phyloP scores from a whole-genome alignment of 352 stramenopile genomes.

The Globisporangium camurandrum region DNA sequence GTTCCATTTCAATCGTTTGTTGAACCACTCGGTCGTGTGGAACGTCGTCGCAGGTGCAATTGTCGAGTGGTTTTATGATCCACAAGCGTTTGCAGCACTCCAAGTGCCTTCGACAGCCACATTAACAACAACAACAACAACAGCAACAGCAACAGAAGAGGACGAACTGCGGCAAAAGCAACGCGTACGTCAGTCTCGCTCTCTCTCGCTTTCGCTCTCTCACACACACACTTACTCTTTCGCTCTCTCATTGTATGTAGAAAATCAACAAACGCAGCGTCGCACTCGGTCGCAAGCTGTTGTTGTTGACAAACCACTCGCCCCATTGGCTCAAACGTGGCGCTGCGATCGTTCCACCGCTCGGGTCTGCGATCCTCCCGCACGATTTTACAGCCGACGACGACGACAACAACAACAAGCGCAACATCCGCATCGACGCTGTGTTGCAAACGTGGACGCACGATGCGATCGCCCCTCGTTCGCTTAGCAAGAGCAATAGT shows the following conservation, averaged over 20 bases:
- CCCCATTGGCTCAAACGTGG: slow-evolving; percentile 20
- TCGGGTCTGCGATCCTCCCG: slow-evolving; percentile 23
- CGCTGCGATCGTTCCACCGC: slow-evolving; percentile 25
- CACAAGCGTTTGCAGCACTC: background rate
- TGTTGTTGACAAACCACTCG: slow-evolving; percentile 9
- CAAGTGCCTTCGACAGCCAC: background rate
- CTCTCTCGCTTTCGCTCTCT: background rate
- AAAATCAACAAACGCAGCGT: slow-evolving; percentile 9
- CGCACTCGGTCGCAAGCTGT: slow-evolving; percentile 12
- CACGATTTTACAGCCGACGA: no score
- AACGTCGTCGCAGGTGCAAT: slow-evolving; percentile 45
- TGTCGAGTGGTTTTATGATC: slow-evolving; percentile 23
- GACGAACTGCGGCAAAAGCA: slow-evolving; percentile 18
- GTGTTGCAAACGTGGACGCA: slow-evolving; percentile 16
- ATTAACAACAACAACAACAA: no score
- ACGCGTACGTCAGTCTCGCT: slow-evolving; percentile 1
- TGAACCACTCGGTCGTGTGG: slow-evolving; percentile 35
- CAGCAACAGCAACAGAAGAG: slow-evolving; percentile 21
- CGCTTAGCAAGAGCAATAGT: background rate
- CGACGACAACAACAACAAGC: background rate
- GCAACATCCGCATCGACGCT: slow-evolving; percentile 6
- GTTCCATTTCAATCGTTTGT: slow-evolving; percentile 13
- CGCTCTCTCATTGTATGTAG: background rate
- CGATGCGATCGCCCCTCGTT: slow-evolving; percentile 9
- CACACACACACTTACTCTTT: background rate